Percentiles rank a stretch among this genome's conserved stretches.
These are phyloP conservation scores for Paraconiothyrium brasiliense DNA, from an alignment of 2,329 filamentous ascomycete species.

Conservation along the genomic window DNA sequence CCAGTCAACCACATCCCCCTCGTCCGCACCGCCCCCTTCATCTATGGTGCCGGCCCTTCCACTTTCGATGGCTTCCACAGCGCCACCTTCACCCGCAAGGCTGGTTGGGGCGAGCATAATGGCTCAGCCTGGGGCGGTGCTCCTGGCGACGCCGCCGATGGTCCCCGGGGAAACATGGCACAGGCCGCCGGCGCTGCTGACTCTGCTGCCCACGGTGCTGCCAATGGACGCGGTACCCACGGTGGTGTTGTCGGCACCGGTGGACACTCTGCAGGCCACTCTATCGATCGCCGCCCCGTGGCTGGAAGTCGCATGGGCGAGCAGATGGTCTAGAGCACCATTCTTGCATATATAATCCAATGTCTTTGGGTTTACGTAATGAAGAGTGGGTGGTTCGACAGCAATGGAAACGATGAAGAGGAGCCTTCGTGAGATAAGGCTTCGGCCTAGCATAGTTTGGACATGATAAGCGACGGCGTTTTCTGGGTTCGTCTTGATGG, in stretches of 20 bases:
- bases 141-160: conserved; percentile 54
- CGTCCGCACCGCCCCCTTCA: conserved; percentile 65
- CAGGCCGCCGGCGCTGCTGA: conserved; percentile 21
- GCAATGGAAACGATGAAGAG: not conserved
- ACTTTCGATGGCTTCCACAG: conserved; percentile 59
- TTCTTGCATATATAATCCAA: not conserved
- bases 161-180: conserved; percentile 45
- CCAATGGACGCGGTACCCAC: conserved; percentile 34
- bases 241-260: conserved; percentile 28
- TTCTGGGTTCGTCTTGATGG: not conserved
- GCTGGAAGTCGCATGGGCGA: conserved; percentile 35
- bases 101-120: conserved; percentile 65
- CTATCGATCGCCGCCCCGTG: conserved; percentile 44
- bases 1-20: conserved; percentile 70
- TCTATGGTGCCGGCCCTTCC: conserved; percentile 55
- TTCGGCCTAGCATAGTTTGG: not conserved
- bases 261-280: conserved; percentile 27
- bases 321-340: conserved; percentile 35
- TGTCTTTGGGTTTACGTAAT: not conserved
- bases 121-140: conserved; percentile 53
- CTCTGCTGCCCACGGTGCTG: conserved; percentile 38
- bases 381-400: not conserved
- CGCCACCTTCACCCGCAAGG: conserved; percentile 67
- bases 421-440: not conserved
- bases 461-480: conserved; percentile 11